Percentiles rank a stretch among this genome's conserved stretches.
phyloP scores from a whole-genome alignment of 139 green algal species.

The Chlamydomonas asymmetrica region DNA sequence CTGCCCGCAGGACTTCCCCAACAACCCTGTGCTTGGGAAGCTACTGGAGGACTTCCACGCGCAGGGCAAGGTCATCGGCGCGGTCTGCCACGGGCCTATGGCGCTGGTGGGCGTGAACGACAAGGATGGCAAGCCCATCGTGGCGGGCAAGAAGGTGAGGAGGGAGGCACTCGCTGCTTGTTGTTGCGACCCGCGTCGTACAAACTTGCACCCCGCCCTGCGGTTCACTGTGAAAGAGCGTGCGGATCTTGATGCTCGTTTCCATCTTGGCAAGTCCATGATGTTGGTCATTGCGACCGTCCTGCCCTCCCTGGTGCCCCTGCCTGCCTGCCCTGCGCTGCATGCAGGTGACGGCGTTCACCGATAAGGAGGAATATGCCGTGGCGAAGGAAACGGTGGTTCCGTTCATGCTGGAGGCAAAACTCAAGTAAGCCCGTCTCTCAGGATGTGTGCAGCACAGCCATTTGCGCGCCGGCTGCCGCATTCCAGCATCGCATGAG shows the following conservation, averaged over 20 bases:
- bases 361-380: conserved; percentile 32
- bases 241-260: neutral
- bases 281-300: neutral
- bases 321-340: neutral
- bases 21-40: conserved; percentile 15
- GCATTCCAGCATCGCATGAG: too few species aligned
- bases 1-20: too few species aligned
- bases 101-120: conserved; percentile 39
- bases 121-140: conserved; percentile 32
- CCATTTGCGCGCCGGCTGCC: too few species aligned
- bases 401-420: conserved; percentile 41
- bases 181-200: neutral
- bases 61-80: conserved; percentile 32
- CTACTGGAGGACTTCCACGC: conserved; percentile 11
- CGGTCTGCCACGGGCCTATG: conserved; percentile 48
- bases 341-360: conserved; percentile 19
- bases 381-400: conserved; percentile 35
- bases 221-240: neutral
- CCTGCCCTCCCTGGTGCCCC: neutral
- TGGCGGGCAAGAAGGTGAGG: conserved; percentile 25
- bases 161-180: neutral
- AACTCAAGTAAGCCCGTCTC: too few species aligned
- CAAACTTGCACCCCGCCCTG: neutral
- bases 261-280: neutral
- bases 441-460: too few species aligned